Evolutionary conservation across 2,329 filamentous ascomycete species (phyloP).

Genomic region (Fusarium xyrophilum): DNA sequence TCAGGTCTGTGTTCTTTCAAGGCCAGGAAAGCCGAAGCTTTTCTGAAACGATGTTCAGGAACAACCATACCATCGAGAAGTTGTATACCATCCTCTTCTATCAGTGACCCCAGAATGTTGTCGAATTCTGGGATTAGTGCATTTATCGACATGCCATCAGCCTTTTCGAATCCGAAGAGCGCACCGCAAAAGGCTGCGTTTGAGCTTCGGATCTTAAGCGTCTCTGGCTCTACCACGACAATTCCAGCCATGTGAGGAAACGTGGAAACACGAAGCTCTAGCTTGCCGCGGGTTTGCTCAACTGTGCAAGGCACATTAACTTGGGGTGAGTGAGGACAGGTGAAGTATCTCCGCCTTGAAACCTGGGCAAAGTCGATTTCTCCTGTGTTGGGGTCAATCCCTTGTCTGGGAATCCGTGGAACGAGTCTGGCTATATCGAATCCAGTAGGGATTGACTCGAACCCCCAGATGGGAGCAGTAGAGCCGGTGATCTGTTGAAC

Average conservation of each 20-base stretch:
- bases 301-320: constrained; percentile 87
- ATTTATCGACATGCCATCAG: constrained; percentile 80
- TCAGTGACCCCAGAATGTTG: constrained; percentile 79
- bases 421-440: constrained; percentile 80
- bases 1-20: constrained; percentile 84
- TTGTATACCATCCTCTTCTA: constrained; percentile 83
- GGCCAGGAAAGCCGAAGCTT: constrained; percentile 83
- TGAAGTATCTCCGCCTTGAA: constrained; percentile 77
- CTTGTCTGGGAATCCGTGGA: constrained; percentile 80
- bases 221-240: constrained; percentile 83
- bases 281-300: constrained; percentile 71
- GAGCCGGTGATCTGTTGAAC: constrained; percentile 76
- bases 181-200: constrained; percentile 95
- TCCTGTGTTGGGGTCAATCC: constrained; percentile 71
- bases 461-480: constrained; percentile 86
- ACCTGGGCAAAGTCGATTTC: constrained; percentile 81
- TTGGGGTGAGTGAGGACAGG: constrained; percentile 77
- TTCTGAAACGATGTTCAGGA: constrained; percentile 92
- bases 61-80: constrained; percentile 95
- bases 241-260: constrained; percentile 98
- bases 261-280: constrained; percentile 84
- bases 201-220: constrained; percentile 83
- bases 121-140: constrained; percentile 88
- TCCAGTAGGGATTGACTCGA: constrained; percentile 69
- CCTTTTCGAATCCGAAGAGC: constrained; percentile 86